Evolutionary conservation across 2,329 filamentous ascomycete genomes (phyloP), one percentile per base, ranked within the genome.

Genomic region (Fusarium sp.): DNA sequence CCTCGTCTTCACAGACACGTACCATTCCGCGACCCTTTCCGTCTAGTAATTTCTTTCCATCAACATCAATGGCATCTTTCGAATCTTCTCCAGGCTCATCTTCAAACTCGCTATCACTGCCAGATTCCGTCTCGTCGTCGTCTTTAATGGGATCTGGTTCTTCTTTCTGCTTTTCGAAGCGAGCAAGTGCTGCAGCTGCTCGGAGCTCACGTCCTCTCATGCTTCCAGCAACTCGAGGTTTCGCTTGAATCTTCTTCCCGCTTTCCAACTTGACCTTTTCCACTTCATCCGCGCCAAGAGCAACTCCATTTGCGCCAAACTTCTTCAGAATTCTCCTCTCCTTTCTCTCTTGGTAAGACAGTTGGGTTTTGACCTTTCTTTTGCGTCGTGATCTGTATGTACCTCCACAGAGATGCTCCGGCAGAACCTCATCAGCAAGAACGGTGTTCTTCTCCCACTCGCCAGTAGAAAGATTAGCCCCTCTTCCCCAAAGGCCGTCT

Each of bases 401-500:
- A 4, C 94, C 94, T 67, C 94, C 94, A 74, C 94, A 97, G 2
- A 96, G 82, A 77, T 94, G 90, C 75, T 93, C 87, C 0, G 91
- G 88, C 47, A 93, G 80, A 18, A 83, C 77, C 67, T 92, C 89
- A 37, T 84, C 83, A 0, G 84, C 82, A 3, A 79, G 78, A 12
- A 88, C 81, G 2, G 82, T 83, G 48, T 89, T 85, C 44, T 75
- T 81, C 71, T 88, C 86, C 76, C 88, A 90, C n/a, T 83, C 80
- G 11, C 90, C 91, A 6, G 86, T 90, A 24, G 83, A 81, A 46
- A 96, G 79, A 9, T 86, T 82, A 41, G 88, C 84, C 0, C 94
- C 94, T 29, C 88, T 83, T 10, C 93, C 93, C 94, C 94, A 97
- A 49, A 97, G 80, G 0, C 94, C 94, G 66, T 97, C 93, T 4